Percentiles rank a stretch among this genome's conserved stretches.
Evolutionary conservation across 2,329 filamentous ascomycete species (phyloP).

Genomic region (Chlorencoelia australis): DNA sequence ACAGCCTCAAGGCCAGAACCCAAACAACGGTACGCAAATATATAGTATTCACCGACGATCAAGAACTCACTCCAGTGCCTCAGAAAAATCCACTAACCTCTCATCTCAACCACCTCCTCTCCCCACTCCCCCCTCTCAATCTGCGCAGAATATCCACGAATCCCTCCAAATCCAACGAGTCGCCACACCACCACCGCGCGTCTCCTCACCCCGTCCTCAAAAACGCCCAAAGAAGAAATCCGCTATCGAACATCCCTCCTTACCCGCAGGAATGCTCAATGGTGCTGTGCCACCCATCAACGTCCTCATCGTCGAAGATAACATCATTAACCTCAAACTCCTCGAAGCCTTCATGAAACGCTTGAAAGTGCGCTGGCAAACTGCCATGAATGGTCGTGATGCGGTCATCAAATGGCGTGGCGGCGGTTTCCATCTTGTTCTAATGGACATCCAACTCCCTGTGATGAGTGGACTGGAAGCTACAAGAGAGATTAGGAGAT

Average conservation of each 20-base stretch:
- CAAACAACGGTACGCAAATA: slow-evolving; percentile 23
- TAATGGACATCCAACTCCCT: slow-evolving; percentile 98
- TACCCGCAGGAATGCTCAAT: slow-evolving; percentile 61
- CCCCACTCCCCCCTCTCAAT: slow-evolving; percentile 42
- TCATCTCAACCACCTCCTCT: slow-evolving; percentile 40
- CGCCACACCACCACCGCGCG: slow-evolving; percentile 36
- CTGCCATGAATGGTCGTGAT: slow-evolving; percentile 90
- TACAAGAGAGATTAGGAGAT: slow-evolving; percentile 82
- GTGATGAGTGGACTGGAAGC: slow-evolving; percentile 94
- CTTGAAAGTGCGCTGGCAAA: slow-evolving; percentile 91
- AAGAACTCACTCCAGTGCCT: slow-evolving; percentile 37
- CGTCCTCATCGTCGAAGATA: slow-evolving; percentile 95
- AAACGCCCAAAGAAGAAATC: slow-evolving; percentile 40
- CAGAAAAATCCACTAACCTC: slow-evolving; percentile 27
- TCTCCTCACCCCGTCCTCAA: slow-evolving; percentile 36
- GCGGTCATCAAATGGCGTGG: slow-evolving; percentile 87
- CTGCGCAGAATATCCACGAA: slow-evolving; percentile 42
- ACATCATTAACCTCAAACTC: slow-evolving; percentile 91
- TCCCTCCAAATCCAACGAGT: slow-evolving; percentile 29
- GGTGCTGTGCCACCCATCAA: slow-evolving; percentile 89
- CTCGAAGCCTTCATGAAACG: slow-evolving; percentile 93
- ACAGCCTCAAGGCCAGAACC: slow-evolving; percentile 11
- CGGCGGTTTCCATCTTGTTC: slow-evolving; percentile 87
- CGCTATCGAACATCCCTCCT: slow-evolving; percentile 32
- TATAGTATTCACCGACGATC: slow-evolving; percentile 35